Evolutionary conservation across 164 flowering plant species (phyloP), one percentile per base, ranked within the genome.

Genomic region (Tetrastigma voinierianum): DNA sequence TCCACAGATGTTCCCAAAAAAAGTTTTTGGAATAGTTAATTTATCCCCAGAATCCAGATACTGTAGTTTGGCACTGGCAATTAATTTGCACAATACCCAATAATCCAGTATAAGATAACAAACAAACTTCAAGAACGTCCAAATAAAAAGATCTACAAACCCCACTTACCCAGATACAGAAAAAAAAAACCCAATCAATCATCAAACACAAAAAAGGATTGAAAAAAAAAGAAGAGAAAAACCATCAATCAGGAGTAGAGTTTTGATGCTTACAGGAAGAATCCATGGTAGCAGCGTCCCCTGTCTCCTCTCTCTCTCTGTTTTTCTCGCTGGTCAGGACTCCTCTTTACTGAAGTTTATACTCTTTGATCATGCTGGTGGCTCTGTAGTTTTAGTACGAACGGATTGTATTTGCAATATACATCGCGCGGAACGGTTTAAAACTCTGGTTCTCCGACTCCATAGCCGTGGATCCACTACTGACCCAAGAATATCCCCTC

Each of bases 201-300:
- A 24, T 24, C 32, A 24, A 24, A 24, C 32, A 24, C 32, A 24
- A 1, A 24, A 1, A 24, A 1, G 4, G 32, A 24, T 24, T n/a
- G n/a, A n/a, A 24, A 1, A 24, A 4, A 25, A 25, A 25, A 25
- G 32, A 25, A 25, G 32, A 25, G 32, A 25, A 1, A 25, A 25
- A 25, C 5, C 32, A 25, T 25, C 5, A 25, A 25, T 25, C 13
- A 59, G 63, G 47, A 16, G 44, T 12, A 59, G 23, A 7, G 48
- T 14, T 44, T 43, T 45, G 25, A 25, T 45, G 16, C 64, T 61
- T 61, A 61, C 64, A 61, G 51, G 21, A 51, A 45, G 64, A 61
- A 18, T 3, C 46, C 64, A 61, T 61, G 49, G 23, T 25, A n/a
- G n/a, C n/a, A n/a, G n/a, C 21, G 19, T 52, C n/a, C n/a, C n/a